Base-by-base conservation (phyloP, 208 protist genomes). In the Wallacemonas rigidus region DNA sequence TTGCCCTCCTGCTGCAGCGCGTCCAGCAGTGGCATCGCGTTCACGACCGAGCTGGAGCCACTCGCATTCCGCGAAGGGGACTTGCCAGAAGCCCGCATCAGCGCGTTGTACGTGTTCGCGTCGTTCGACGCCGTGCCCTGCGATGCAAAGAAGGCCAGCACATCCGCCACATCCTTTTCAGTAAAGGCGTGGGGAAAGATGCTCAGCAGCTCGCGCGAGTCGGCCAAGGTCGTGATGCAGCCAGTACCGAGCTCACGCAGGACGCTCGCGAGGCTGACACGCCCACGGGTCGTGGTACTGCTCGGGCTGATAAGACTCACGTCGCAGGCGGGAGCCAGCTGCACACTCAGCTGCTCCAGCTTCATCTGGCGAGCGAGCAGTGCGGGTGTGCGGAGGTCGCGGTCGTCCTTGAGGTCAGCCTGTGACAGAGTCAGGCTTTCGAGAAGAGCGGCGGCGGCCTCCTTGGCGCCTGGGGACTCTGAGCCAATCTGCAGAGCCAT, bases 61-160 rank as follows among this genome's bases (percentile, higher is more conserved):
- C 77, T 85, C 69, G 89, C 78, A 58, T 71, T 83, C 57, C 85
- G 86, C 12, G 86, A 79, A 48, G 81, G 70, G 36, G 60, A 68
- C 74, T 92, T 90, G 12, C 87, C 88, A 6, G 80, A 79, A 17
- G 86, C 86, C 11, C 72, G 80, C 85, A 92, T 90, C 47, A 97
- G 83, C 6, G 86, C 78, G 38, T 77, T 82, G 74, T 95, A 95
- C 44, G 89, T 87, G 72, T 77, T 93, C 61, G 78, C 78, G 74
- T 96, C 89, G 55, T 86, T 86, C 8, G 79, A 68, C 1, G 82
- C 79, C 54, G 81, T 88, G 56, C 84, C 78, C 48, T 85, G 87
- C 1, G 91, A 92, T n/a, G 91, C 89, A 61, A 97, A 92, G 75
- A 94, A 91, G n/a, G 81, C 86, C 7, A 97, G 75, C 64, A 92